Evolutionary conservation across 73 alveolate genomes (phyloP), one percentile per base, ranked within the genome.

Genomic region (Uronychia binucleata): DNA sequence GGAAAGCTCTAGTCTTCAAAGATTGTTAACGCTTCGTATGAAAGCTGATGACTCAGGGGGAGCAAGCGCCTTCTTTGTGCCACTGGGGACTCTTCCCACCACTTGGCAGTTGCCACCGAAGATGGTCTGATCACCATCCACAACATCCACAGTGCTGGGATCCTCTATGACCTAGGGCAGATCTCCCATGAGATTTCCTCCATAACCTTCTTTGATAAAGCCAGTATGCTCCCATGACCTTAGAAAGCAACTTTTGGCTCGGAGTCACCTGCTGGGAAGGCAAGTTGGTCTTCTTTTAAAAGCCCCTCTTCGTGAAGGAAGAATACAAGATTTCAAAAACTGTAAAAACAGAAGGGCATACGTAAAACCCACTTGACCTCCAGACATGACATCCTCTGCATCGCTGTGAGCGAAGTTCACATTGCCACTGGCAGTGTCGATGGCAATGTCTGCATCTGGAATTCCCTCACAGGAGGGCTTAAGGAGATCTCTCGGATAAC

Each of bases 201-300:
- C 29, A 77, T 87, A 1, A 31, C 35, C 31, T 87, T 87, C 77
- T 75, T 87, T 1, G 34, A 60, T 1, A 86, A 57, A 31, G 83
- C 67, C 67, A 46, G 67, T 46, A 46, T 11, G 67, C 5, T 5
- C 67, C 19, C n/a, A 5, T 46, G 5, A 46, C 19, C 19, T 46
- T 19, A 46, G 83, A 81, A 67, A 87, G 83, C 33, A 87, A 87
- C 83, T 87, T 78, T 30, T 87, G 93, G 93, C 75, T 87, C 0
- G 81, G 77, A 31, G 88, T 82, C n/a, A 81, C 83, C 1, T 86
- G 89, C 0, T 87, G 93, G 93, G 93, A 87, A 28, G 93, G 89
- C 13, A 80, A 80, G 74, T 81, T 87, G 1, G 93, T 86, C 11
- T 34, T 87, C 58, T 58, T 80, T 26, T 59, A 87, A 32, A 32